phyloP scores from a whole-genome alignment of 345 rosid species.

The Eucalyptus sideroxylon region DNA sequence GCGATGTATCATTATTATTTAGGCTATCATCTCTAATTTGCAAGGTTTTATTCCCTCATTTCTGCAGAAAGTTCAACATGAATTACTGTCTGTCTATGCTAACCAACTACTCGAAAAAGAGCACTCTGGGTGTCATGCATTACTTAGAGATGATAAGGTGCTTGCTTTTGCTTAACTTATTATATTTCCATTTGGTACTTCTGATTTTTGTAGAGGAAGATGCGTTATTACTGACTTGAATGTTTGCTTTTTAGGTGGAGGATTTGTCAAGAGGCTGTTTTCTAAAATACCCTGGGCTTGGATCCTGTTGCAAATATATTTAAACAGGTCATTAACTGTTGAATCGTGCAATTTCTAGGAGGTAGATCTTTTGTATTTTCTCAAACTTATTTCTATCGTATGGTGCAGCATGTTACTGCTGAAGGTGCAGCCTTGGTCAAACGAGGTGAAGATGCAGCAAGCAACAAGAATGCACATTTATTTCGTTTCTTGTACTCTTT shows the following conservation, averaged over 20 bases:
- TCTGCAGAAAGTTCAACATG: neutral
- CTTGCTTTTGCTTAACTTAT: neutral
- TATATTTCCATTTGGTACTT: neutral
- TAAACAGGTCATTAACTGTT: slow-evolving; percentile 50
- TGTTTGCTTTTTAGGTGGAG: slow-evolving; percentile 39
- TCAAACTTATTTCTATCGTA: neutral
- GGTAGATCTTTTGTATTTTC: neutral
- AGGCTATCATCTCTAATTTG: neutral
- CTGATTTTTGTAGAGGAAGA: neutral
- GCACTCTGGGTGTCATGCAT: slow-evolving; percentile 79
- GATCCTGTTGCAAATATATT: slow-evolving; percentile 78
- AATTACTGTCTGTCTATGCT: slow-evolving; percentile 1
- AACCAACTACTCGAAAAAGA: slow-evolving; percentile 76
- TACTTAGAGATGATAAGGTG: slow-evolving; percentile 91
- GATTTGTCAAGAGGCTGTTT: slow-evolving; percentile 92
- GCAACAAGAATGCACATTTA: slow-evolving; percentile 24
- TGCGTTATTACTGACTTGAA: neutral
- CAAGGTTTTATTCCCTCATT: neutral
- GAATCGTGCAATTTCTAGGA: neutral
- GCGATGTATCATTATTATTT: neutral
- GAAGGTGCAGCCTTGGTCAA: slow-evolving; percentile 81
- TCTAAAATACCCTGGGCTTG: slow-evolving; percentile 58
- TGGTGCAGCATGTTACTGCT: slow-evolving; percentile 69
- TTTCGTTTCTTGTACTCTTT: neutral
- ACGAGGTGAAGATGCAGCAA: slow-evolving; percentile 87